Conservation (phyloP, 2,329 filamentous ascomycete species). For the Plectosphaerella cucumerina region DNA sequence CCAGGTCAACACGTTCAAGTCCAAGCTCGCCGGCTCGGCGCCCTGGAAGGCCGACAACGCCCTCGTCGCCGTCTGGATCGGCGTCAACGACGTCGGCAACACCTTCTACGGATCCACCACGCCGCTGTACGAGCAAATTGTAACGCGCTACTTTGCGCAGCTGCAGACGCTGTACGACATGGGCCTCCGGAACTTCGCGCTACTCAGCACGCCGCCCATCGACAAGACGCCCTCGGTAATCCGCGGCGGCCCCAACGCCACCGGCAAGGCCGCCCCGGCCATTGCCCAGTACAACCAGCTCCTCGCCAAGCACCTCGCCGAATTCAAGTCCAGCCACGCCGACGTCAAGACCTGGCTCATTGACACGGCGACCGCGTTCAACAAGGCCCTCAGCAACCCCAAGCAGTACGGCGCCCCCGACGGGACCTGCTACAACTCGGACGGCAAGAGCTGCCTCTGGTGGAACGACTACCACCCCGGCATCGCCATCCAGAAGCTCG, state of each 20-base stretch:
- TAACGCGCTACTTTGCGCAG: constrained; percentile 37
- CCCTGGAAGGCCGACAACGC: constrained; percentile 38
- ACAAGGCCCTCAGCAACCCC: constrained; percentile 36
- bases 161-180: constrained; percentile 36
- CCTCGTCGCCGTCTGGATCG: constrained; percentile 49
- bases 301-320: constrained; percentile 19
- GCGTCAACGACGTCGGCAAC: constrained; percentile 53
- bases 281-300: constrained; percentile 35
- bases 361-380: constrained; percentile 36
- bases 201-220: constrained; percentile 43
- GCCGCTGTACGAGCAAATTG: constrained; percentile 16
- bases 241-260: constrained; percentile 15
- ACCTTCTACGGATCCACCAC: constrained; percentile 30
- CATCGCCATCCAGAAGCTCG: constrained; percentile 32
- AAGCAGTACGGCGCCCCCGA: constrained; percentile 34
- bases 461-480: constrained; percentile 39
- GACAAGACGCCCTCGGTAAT: constrained; percentile 32
- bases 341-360: constrained; percentile 29
- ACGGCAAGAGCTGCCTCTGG: constrained; percentile 42
- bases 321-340: constrained; percentile 28
- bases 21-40: constrained; percentile 23
- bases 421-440: constrained; percentile 33
- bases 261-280: constrained; percentile 22
- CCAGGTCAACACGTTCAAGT: constrained; percentile 40
- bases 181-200: constrained; percentile 42